A percentile compares a stretch with the other conserved stretches of the same genome.
These are phyloP conservation scores for Irineochytrium annulatum DNA, from an alignment of 192 early-diverging fungal species.

Conservation along the genomic window DNA sequence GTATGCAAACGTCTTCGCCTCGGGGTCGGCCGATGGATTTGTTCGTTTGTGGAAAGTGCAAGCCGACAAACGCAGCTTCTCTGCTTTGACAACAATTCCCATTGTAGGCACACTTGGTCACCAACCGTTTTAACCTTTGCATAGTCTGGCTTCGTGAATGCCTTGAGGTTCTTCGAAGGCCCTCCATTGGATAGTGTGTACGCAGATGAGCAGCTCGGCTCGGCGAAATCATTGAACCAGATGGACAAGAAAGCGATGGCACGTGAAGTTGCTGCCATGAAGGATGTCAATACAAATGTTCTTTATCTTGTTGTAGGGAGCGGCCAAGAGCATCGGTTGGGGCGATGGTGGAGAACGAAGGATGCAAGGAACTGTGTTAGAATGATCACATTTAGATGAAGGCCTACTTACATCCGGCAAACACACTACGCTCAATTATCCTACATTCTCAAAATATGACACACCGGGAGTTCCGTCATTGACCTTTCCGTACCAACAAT, in stretches of 20 bases:
- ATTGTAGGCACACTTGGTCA: slow-evolving; percentile 46
- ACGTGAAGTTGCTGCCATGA: neutral
- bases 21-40: slow-evolving; percentile 81
- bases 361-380: slow-evolving; percentile 70
- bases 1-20: slow-evolving; percentile 87
- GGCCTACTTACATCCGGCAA: no score
- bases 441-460: no score
- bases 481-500: no score
- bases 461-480: no score
- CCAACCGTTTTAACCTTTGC: neutral
- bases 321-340: slow-evolving; percentile 86
- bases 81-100: slow-evolving; percentile 56
- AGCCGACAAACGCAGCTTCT: slow-evolving; percentile 61
- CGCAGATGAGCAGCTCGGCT: neutral
- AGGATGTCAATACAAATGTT: slow-evolving; percentile 15
- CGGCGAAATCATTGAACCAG: neutral
- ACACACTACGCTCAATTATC: no score
- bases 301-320: slow-evolving; percentile 64
- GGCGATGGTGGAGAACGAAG: slow-evolving; percentile 83
- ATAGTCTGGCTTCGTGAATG: slow-evolving; percentile 51
- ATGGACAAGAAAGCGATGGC: slow-evolving; percentile 4
- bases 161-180: slow-evolving; percentile 48
- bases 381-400: slow-evolving; percentile 67
- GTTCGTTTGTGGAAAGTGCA: slow-evolving; percentile 84
- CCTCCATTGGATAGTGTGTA: slow-evolving; percentile 20